phyloP scores from a whole-genome alignment of 495 filamentous ascomycete species.

The Penicillium manginii region DNA sequence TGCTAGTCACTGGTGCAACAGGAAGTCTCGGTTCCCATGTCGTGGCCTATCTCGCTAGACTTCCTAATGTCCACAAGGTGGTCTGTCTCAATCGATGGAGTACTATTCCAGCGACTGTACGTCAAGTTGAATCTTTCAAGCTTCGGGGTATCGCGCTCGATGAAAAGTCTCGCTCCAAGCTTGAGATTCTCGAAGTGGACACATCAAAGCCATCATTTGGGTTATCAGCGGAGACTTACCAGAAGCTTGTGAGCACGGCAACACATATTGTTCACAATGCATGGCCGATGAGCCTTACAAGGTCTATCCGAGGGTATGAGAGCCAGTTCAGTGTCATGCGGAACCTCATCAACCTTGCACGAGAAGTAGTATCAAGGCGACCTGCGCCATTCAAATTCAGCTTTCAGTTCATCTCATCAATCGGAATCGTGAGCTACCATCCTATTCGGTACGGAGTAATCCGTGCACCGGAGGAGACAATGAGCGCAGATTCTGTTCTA shows the following conservation, averaged over 20 bases:
- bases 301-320: constrained; percentile 29
- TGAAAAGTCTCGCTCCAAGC: constrained; percentile 4
- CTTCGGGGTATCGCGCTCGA: constrained; percentile 5
- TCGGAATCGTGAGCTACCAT: constrained; percentile 51
- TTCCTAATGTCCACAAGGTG: constrained; percentile 35
- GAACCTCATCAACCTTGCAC: constrained; percentile 42
- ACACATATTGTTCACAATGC: constrained; percentile 43
- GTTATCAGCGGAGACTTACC: background rate
- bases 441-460: constrained; percentile 17
- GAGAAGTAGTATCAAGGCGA: constrained; percentile 25
- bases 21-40: background rate
- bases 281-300: constrained; percentile 45
- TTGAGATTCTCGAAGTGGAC: constrained; percentile 10
- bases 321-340: constrained; percentile 33
- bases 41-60: constrained; percentile 32
- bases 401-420: constrained; percentile 54
- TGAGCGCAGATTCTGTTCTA: constrained; percentile 12
- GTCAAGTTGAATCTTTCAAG: constrained; percentile 1
- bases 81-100: constrained; percentile 49
- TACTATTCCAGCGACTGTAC: constrained; percentile 16
- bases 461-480: background rate
- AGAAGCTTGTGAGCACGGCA: background rate
- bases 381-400: constrained; percentile 11
- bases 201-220: constrained; percentile 4
- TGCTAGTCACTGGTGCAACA: background rate